Evolutionary conservation across 2,329 filamentous ascomycete genomes (phyloP).

Genomic region (Neofusicoccum sp.): DNA sequence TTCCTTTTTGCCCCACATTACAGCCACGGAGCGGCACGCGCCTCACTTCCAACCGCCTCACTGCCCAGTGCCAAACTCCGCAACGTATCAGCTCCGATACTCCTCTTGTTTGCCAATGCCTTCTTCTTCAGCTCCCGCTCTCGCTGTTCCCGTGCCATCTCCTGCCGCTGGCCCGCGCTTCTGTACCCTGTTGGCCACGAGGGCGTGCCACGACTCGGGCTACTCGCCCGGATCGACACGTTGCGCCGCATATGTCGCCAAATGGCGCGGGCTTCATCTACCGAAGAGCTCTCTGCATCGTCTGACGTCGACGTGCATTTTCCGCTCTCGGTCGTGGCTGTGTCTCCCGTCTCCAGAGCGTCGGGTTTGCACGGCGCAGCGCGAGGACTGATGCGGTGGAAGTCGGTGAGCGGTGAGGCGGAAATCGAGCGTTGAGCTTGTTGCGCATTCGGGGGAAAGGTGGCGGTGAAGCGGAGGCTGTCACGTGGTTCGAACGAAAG

Average conservation of each 20-base stretch:
- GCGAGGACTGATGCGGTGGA: not conserved
- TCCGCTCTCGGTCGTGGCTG: not conserved
- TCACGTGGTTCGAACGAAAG: conserved; percentile 11
- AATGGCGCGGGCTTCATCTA: conserved; percentile 18
- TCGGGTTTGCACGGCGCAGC: not conserved
- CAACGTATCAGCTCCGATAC: conserved; percentile 41
- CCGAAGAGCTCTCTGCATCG: conserved; percentile 12
- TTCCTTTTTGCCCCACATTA: conserved; percentile 6
- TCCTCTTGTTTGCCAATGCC: conserved; percentile 41
- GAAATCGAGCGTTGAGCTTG: conserved; percentile 7
- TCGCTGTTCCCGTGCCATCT: conserved; percentile 17
- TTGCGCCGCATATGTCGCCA: conserved; percentile 18
- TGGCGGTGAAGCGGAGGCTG: conserved; percentile 14
- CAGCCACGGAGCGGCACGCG: conserved; percentile 2
- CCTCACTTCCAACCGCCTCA: conserved; percentile 10
- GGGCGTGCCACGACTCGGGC: conserved; percentile 1
- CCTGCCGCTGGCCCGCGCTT: not conserved
- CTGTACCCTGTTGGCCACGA: conserved; percentile 17
- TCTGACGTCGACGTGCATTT: conserved; percentile 14
- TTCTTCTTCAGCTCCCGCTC: conserved; percentile 28
- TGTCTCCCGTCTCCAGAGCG: not conserved
- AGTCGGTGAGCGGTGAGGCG: conserved; percentile 9
- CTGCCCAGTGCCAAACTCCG: conserved; percentile 28
- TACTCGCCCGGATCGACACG: conserved; percentile 14
- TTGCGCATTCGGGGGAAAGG: not conserved